Evolutionary conservation across 352 stramenopile genomes (phyloP).

Genomic region (Pythium phragmiticola): DNA sequence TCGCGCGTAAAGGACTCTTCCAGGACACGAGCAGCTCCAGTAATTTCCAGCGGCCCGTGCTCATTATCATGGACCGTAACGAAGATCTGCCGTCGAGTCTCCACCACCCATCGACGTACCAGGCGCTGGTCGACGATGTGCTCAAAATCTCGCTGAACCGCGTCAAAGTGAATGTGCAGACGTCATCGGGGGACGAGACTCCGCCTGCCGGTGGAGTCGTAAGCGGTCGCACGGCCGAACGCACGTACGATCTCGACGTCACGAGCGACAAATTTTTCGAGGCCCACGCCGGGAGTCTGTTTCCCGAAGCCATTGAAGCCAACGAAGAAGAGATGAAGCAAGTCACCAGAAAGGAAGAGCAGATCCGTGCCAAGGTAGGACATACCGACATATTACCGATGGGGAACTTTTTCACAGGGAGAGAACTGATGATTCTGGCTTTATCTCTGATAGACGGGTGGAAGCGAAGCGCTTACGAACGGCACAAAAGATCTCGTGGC

Average conservation of each 20-base stretch:
- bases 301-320: slow-evolving; percentile 81
- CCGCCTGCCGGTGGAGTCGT: background rate
- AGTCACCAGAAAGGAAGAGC: slow-evolving; percentile 83
- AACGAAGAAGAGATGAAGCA: slow-evolving; percentile 89
- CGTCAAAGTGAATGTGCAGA: slow-evolving; percentile 90
- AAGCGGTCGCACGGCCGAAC: slow-evolving; percentile 43
- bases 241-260: slow-evolving; percentile 80
- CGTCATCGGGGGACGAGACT: slow-evolving; percentile 31
- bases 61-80: slow-evolving; percentile 98
- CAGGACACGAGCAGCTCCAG: slow-evolving; percentile 41
- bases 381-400: background rate
- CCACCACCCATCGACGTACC: slow-evolving; percentile 94
- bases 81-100: slow-evolving; percentile 95
- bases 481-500: slow-evolving; percentile 82
- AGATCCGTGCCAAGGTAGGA: slow-evolving; percentile 52
- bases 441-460: slow-evolving; percentile 36
- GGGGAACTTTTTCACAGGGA: background rate
- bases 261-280: slow-evolving; percentile 84
- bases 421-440: background rate
- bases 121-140: slow-evolving; percentile 96
- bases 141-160: slow-evolving; percentile 95
- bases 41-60: slow-evolving; percentile 86
- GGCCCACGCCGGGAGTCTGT: slow-evolving; percentile 67
- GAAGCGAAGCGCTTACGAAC: slow-evolving; percentile 60
- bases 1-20: slow-evolving; percentile 67